Evolutionary conservation across 2,329 filamentous ascomycete species (phyloP).

Genomic region (Aureobasidium pullulans): DNA sequence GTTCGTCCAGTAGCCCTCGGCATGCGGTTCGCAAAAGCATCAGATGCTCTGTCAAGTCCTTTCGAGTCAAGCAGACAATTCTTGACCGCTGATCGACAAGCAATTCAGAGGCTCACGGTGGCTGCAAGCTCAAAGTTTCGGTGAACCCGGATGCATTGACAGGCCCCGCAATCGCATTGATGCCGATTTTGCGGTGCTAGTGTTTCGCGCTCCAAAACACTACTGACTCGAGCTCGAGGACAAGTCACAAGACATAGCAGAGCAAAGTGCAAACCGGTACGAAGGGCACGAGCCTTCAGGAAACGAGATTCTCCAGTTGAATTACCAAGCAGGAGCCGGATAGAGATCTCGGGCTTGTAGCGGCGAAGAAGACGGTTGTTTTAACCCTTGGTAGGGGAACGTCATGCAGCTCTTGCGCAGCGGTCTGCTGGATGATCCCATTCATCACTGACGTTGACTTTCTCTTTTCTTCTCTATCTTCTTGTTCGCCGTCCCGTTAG

Average conservation of each 20-base stretch:
- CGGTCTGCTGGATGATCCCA: background rate
- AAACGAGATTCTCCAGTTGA: background rate
- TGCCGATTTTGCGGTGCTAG: background rate
- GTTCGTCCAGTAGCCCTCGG: no score
- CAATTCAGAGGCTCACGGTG: background rate
- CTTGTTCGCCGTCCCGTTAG: background rate
- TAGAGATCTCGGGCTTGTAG: slow-evolving; percentile 1
- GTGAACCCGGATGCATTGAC: slow-evolving; percentile 6
- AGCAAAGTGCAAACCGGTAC: background rate
- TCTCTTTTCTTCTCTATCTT: slow-evolving; percentile 3
- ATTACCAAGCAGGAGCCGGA: slow-evolving; percentile 6
- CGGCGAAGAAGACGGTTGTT: slow-evolving; percentile 3
- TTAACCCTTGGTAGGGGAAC: slow-evolving; percentile 3
- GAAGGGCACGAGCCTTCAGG: background rate
- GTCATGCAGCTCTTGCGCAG: slow-evolving; percentile 7
- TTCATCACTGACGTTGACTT: slow-evolving; percentile 4
- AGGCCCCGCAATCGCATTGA: slow-evolving; percentile 11
- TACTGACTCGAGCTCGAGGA: slow-evolving; percentile 4
- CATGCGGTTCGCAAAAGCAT: background rate
- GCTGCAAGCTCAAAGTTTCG: slow-evolving; percentile 4
- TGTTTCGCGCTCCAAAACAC: slow-evolving; percentile 5
- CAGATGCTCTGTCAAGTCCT: background rate
- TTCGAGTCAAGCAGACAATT: background rate
- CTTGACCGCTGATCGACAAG: background rate
- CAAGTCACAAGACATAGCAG: background rate